Percentiles rank a stretch among this genome's conserved stretches.
phyloP scores from a whole-genome alignment of 495 filamentous ascomycete species.

The Daldinia caldariorum region DNA sequence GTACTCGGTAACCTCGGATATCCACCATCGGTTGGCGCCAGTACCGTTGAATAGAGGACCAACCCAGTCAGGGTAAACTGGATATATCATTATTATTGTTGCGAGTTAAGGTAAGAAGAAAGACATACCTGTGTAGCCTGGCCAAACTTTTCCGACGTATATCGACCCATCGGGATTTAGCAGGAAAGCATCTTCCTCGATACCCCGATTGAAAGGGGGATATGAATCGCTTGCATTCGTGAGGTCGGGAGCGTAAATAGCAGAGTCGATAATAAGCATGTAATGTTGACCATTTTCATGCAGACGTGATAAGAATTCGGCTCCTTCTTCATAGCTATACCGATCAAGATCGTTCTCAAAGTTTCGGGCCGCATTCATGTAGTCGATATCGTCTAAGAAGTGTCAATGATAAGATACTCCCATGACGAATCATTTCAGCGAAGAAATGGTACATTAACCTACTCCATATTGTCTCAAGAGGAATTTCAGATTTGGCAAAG shows the following conservation, averaged over 20 bases:
- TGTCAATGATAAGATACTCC: slow-evolving; percentile 51
- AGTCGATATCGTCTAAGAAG: slow-evolving; percentile 83
- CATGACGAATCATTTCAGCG: neutral
- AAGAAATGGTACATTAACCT: slow-evolving; percentile 20
- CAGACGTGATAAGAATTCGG: slow-evolving; percentile 70
- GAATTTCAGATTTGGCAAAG: slow-evolving; percentile 76
- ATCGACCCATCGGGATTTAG: slow-evolving; percentile 72
- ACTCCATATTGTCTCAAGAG: slow-evolving; percentile 82
- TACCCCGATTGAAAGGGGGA: slow-evolving; percentile 72
- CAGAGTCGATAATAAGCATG: slow-evolving; percentile 86
- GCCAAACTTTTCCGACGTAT: slow-evolving; percentile 86
- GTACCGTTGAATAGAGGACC: slow-evolving; percentile 68
- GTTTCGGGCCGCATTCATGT: slow-evolving; percentile 74
- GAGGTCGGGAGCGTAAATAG: slow-evolving; percentile 80
- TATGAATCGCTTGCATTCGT: slow-evolving; percentile 76
- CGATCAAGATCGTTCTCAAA: slow-evolving; percentile 78
- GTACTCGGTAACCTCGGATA: slow-evolving; percentile 70
- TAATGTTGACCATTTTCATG: slow-evolving; percentile 77
- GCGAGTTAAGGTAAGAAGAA: slow-evolving; percentile 50
- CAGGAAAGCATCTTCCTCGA: slow-evolving; percentile 73
- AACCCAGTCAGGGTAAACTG: slow-evolving; percentile 65
- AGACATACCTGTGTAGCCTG: slow-evolving; percentile 70
- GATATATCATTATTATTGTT: slow-evolving; percentile 48
- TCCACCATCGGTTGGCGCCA: slow-evolving; percentile 74
- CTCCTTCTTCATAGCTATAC: slow-evolving; percentile 71